Evolutionary conservation across 2,329 filamentous ascomycete species (phyloP).

Genomic region (Trichophyton mentagrophytes): DNA sequence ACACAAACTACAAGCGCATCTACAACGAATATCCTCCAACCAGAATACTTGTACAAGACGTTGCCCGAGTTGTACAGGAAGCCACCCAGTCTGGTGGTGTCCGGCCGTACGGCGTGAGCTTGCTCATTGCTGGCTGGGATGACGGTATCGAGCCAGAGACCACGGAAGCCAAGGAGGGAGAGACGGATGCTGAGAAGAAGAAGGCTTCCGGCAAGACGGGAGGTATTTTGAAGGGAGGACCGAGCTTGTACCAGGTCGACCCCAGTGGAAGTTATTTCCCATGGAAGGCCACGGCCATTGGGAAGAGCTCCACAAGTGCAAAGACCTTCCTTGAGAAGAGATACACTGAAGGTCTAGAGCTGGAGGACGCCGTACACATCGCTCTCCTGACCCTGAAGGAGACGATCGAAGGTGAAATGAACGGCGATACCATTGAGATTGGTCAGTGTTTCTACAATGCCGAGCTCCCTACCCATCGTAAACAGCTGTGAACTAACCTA

Average conservation of each 20-base stretch:
- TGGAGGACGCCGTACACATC: conserved; percentile 98
- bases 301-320: conserved; percentile 93
- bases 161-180: conserved; percentile 46
- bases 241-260: conserved; percentile 96
- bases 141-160: conserved; percentile 85
- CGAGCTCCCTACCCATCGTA: conserved; percentile 2
- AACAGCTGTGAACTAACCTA: conserved; percentile 5
- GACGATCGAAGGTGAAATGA: conserved; percentile 99
- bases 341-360: conserved; percentile 91
- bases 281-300: conserved; percentile 98
- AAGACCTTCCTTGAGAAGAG: conserved; percentile 99
- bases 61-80: conserved; percentile 96
- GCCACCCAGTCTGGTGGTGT: conserved; percentile 97
- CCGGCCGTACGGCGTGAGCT: conserved; percentile 86
- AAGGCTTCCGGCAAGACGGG: conserved; percentile 78
- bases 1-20: conserved; percentile 98
- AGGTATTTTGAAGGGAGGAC: conserved; percentile 87
- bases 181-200: conserved; percentile 49
- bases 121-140: conserved; percentile 95
- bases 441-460: conserved; percentile 42
- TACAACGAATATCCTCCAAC: conserved; percentile 99
- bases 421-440: conserved; percentile 95
- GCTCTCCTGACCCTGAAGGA: conserved; percentile 94
- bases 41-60: conserved; percentile 96
- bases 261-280: conserved; percentile 98